phyloP scores from a whole-genome alignment of 2,329 filamentous ascomycete species.

The Talaromyces amestolkiae region DNA sequence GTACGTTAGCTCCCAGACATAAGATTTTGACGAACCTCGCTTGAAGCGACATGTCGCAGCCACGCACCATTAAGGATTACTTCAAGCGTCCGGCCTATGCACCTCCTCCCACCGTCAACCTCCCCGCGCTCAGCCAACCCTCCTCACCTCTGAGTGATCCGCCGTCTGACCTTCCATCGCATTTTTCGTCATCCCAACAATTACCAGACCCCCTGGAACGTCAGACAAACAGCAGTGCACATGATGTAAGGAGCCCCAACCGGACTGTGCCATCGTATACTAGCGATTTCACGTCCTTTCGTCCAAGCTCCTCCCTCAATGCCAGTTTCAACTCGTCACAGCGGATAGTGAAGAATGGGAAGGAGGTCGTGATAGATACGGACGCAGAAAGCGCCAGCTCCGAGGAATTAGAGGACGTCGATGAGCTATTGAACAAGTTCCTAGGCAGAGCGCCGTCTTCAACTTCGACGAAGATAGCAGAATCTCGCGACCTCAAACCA shows the following conservation, averaged over 20 bases:
- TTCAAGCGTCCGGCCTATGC: conserved; percentile 43
- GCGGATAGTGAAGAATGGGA: conserved; percentile 57
- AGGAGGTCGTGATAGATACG: conserved; percentile 60
- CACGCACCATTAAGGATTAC: conserved; percentile 45
- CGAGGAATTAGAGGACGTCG: conserved; percentile 55
- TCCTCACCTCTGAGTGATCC: conserved; percentile 31
- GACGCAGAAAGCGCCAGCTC: conserved; percentile 69
- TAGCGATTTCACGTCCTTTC: conserved; percentile 22
- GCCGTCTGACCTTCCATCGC: conserved; percentile 25
- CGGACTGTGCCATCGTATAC: conserved; percentile 22
- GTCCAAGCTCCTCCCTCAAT: conserved; percentile 22
- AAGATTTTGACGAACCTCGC: background rate
- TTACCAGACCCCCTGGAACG: conserved; percentile 19
- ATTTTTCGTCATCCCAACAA: conserved; percentile 21
- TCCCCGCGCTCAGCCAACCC: conserved; percentile 22
- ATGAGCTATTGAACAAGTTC: conserved; percentile 46
- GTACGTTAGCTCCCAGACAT: background rate
- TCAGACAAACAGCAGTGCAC: conserved; percentile 24
- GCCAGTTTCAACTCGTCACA: conserved; percentile 39
- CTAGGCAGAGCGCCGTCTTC: conserved; percentile 21
- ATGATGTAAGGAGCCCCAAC: conserved; percentile 17
- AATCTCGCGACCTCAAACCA: conserved; percentile 14
- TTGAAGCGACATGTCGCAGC: conserved; percentile 26
- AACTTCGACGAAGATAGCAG: conserved; percentile 19
- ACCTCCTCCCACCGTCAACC: background rate